Evolutionary conservation across 2,329 filamentous ascomycete genomes (phyloP), one percentile per base, ranked within the genome.

Genomic region (Monilinia laxa): DNA sequence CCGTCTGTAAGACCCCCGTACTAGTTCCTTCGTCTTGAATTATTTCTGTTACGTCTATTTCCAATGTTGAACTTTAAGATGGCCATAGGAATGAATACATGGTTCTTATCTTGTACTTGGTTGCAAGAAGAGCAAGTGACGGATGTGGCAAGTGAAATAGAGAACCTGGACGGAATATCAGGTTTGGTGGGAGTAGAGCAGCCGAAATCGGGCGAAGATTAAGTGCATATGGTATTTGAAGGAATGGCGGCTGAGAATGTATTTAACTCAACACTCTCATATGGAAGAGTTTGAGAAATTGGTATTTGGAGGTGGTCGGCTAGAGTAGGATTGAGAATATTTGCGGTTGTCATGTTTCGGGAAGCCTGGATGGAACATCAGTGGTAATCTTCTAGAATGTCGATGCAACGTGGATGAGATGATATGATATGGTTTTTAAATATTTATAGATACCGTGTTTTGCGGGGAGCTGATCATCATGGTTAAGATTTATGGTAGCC

Each of bases 361-460:
- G 28, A 35, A 25, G 20, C 12, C 2, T 35, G 12, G 12, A 3
- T 23, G 45, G 9, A 23, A 25, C 10, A 4, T n/a, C 25, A 12
- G 25, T 10, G 28, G 31, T 52, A 25, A 62, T 45, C 45, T 20
- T 40, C n/a, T 62, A 62, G 45, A 51, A 40, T 11, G 10, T 38
- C 1, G 1, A 40, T 38, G 45, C 16, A 60, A 40, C 7, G 20
- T 25, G 14, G 20, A 38, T 40, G 45, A 20, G 14, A 28, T 18
- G 31, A 60, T 3, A 35, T 35, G 31, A 35, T 3, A 38, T 40
- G 45, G 51, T 38, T 9, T 12, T 38, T 20, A 9, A 38, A n/a
- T 49, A 40, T 64, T 57, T 64, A 57, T 64, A 51, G 20, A 31
- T 57, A 40, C 25, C 23, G 42, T 59, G 42, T 38, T 35, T 52